phyloP scores from a whole-genome alignment of 345 rosid genomes.

The Theobroma cacao region DNA sequence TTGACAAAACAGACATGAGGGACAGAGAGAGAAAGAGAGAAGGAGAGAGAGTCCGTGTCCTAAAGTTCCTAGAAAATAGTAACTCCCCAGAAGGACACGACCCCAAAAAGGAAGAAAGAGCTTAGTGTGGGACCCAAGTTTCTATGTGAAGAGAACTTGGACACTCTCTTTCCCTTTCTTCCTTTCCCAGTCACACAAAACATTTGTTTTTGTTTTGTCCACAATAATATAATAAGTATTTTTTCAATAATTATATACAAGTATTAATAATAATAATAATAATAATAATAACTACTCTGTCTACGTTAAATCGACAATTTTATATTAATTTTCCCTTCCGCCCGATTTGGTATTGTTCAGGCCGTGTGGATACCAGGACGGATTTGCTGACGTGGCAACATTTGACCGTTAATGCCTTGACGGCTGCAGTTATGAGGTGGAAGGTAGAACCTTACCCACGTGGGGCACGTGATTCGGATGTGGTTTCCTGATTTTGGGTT shows the following conservation, averaged over 20 bases:
- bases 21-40: background rate
- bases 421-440: too few relatives aligned
- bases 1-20: background rate
- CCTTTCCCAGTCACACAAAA: background rate
- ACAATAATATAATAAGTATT: too few relatives aligned
- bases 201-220: background rate
- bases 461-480: too few relatives aligned
- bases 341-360: too few relatives aligned
- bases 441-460: too few relatives aligned
- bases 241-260: too few relatives aligned
- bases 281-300: background rate
- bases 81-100: background rate
- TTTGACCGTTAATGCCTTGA: background rate
- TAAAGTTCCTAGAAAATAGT: background rate
- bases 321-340: too few relatives aligned
- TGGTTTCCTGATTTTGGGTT: too few relatives aligned
- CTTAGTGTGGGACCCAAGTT: conserved; percentile 11
- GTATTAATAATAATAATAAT: too few relatives aligned
- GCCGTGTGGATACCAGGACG: too few relatives aligned
- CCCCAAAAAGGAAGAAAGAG: background rate
- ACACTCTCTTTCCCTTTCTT: conserved; percentile 9
- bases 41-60: background rate
- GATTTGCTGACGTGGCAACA: background rate
- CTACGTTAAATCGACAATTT: too few relatives aligned
- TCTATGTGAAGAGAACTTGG: conserved; percentile 47